Percentiles rank a stretch among this genome's conserved stretches.
Evolutionary conservation across 192 early-diverging fungal species (phyloP).

Genomic region (Coemansia sp.): DNA sequence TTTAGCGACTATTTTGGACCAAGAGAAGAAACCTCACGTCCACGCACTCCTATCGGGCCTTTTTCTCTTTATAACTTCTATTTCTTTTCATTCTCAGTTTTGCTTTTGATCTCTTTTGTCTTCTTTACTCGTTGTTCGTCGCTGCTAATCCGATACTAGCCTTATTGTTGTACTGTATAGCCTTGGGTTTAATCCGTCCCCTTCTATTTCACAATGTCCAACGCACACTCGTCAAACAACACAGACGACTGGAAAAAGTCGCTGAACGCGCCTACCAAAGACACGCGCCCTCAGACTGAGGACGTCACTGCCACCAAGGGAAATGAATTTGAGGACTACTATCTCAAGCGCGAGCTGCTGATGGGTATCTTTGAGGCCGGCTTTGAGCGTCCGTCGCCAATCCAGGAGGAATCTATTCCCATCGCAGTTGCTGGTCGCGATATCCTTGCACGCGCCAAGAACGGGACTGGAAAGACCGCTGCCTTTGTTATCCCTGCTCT

Average conservation of each 20-base stretch:
- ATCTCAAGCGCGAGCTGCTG: slow-evolving; percentile 90
- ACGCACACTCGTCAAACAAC: slow-evolving; percentile 38
- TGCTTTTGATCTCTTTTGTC: not conserved
- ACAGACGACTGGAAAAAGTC: slow-evolving; percentile 73
- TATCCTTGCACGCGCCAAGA: slow-evolving; percentile 95
- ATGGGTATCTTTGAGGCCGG: slow-evolving; percentile 99
- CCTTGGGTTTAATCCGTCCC: slow-evolving; percentile 14
- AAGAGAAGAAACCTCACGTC: no score
- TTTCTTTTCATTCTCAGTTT: not conserved
- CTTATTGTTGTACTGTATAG: slow-evolving; percentile 41
- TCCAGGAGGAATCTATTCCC: slow-evolving; percentile 98
- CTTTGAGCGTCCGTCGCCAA: slow-evolving; percentile 95
- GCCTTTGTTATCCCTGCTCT: slow-evolving; percentile 96
- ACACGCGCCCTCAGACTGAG: slow-evolving; percentile 92
- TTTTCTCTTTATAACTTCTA: not conserved
- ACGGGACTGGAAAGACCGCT: slow-evolving; percentile 94
- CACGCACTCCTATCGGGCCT: not conserved
- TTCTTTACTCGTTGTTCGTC: not conserved
- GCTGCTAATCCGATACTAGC: not conserved
- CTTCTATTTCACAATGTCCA: slow-evolving; percentile 41
- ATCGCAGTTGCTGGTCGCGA: slow-evolving; percentile 94
- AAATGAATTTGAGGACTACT: slow-evolving; percentile 99
- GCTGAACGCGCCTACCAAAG: slow-evolving; percentile 77
- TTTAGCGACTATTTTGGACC: not conserved
- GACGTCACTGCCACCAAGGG: slow-evolving; percentile 98